Percentiles rank a stretch among this genome's conserved stretches.
Evolutionary conservation across 345 rosid genomes (phyloP).

Genomic region (Laguncularia racemosa): DNA sequence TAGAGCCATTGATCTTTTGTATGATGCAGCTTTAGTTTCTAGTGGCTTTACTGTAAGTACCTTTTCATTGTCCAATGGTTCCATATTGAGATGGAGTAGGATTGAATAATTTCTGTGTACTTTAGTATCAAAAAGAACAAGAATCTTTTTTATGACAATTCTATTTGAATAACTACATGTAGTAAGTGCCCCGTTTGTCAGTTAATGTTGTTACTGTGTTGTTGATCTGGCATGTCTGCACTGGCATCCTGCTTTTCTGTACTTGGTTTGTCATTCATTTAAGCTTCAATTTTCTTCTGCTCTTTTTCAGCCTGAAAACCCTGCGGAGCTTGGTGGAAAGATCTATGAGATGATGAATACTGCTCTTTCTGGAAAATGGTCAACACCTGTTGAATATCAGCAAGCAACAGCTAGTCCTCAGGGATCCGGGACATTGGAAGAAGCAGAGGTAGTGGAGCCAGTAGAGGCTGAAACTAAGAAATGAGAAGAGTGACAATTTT

Average conservation of each 20-base stretch:
- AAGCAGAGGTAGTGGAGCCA: conserved; percentile 89
- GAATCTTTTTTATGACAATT: too few relatives aligned
- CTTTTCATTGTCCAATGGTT: background rate
- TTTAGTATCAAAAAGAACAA: too few relatives aligned
- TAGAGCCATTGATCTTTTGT: conserved; percentile 80
- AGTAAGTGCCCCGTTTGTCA: too few relatives aligned
- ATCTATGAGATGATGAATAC: conserved; percentile 94
- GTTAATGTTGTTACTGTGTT: too few relatives aligned
- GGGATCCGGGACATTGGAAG: conserved; percentile 44
- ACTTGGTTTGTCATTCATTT: too few relatives aligned
- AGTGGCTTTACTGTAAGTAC: conserved; percentile 88
- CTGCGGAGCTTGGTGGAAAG: conserved; percentile 91
- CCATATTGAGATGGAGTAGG: too few relatives aligned
- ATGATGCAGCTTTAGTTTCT: conserved; percentile 85
- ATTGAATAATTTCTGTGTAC: too few relatives aligned
- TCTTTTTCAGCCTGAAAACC: conserved; percentile 79
- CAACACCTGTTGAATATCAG: conserved; percentile 22
- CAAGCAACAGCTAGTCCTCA: conserved; percentile 17
- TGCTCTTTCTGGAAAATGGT: conserved; percentile 87
- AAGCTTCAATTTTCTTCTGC: background rate
- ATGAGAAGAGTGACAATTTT: conserved; percentile 25
- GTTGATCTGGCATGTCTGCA: background rate
- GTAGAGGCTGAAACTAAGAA: conserved; percentile 53
- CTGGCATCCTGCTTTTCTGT: too few relatives aligned
- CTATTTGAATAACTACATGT: too few relatives aligned